Conservation (phyloP, 305 asterid genomes). For the Nicotiana rustica region DNA sequence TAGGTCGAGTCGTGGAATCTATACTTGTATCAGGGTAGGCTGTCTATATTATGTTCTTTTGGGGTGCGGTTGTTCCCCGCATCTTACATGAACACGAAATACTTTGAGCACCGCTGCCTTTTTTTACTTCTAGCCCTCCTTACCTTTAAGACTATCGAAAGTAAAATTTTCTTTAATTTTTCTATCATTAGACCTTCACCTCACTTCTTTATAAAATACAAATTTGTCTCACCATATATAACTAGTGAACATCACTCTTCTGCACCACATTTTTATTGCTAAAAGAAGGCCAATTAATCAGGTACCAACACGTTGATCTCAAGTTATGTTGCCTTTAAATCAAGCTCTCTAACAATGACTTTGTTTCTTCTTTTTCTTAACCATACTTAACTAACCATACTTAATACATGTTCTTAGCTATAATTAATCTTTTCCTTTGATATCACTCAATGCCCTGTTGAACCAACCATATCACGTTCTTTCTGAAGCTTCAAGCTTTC, state of each 20-base stretch:
- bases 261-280: not conserved
- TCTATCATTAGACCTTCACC: not conserved
- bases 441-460: not conserved
- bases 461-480: constrained; percentile 15
- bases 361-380: not conserved
- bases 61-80: too few relatives aligned
- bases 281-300: constrained; percentile 5
- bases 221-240: too few relatives aligned
- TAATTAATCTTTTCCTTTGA: not conserved
- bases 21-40: too few relatives aligned
- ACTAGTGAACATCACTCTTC: not conserved
- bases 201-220: not conserved
- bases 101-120: too few relatives aligned
- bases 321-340: not conserved
- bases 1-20: too few relatives aligned
- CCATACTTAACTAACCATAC: not conserved
- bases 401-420: constrained; percentile 1
- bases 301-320: constrained; percentile 14
- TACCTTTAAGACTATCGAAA: not conserved
- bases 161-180: not conserved
- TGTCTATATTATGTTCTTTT: too few relatives aligned
- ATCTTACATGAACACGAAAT: too few relatives aligned
- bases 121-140: not conserved
- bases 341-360: not conserved
- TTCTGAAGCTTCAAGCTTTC: constrained; percentile 28